These are phyloP conservation scores for Larix kaempferi DNA, from an alignment of 75 land plant genomes.

Conservation along the genomic window DNA sequence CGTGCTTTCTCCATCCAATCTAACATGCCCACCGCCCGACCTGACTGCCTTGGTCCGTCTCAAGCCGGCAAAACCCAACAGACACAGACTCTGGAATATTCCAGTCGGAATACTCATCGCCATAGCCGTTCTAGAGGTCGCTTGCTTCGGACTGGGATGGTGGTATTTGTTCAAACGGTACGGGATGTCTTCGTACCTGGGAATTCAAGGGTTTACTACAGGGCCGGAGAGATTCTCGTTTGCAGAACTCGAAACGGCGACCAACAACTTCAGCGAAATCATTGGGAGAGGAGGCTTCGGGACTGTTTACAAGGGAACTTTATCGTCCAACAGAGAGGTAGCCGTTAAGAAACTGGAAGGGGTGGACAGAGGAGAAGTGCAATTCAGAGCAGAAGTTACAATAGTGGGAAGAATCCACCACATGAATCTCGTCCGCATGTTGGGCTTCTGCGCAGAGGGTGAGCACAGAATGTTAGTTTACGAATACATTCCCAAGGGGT, in stretches of 20 bases:
- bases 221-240: slow-evolving; percentile 44
- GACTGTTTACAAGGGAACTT: slow-evolving; percentile 62
- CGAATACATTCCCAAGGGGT: slow-evolving; percentile 35
- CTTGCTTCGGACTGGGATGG: slow-evolving; percentile 22
- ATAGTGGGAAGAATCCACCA: slow-evolving; percentile 86
- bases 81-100: not conserved
- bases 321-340: slow-evolving; percentile 46
- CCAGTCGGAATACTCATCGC: slow-evolving; percentile 18
- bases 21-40: not conserved
- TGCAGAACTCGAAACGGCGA: slow-evolving; percentile 55
- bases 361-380: slow-evolving; percentile 80
- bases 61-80: not conserved
- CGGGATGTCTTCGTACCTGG: not conserved
- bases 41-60: not conserved
- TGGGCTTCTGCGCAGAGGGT: slow-evolving; percentile 66
- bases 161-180: slow-evolving; percentile 15
- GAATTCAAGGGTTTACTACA: slow-evolving; percentile 25
- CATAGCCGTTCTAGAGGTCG: slow-evolving; percentile 19
- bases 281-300: slow-evolving; percentile 81
- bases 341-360: slow-evolving; percentile 86
- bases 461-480: slow-evolving; percentile 22
- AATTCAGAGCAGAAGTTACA: slow-evolving; percentile 81
- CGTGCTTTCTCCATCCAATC: not conserved
- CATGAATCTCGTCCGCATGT: slow-evolving; percentile 71
- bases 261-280: slow-evolving; percentile 50